These are phyloP conservation scores for Aspergillus homomorphus DNA, from an alignment of 495 filamentous ascomycete genomes.

Conservation along the genomic window DNA sequence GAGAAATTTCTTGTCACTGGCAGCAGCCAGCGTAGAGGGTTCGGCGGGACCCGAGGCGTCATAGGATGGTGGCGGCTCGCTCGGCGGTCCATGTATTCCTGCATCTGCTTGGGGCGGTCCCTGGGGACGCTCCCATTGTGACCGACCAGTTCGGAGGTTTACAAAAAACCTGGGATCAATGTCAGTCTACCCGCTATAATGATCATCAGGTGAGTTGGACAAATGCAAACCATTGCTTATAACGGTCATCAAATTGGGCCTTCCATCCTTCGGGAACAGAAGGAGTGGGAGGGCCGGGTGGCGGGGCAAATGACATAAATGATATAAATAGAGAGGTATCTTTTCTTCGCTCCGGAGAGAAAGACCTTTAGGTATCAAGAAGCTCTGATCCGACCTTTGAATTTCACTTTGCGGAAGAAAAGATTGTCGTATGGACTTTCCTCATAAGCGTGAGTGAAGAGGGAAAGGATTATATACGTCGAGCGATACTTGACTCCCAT, in stretches of 20 bases:
- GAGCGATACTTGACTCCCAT: background rate
- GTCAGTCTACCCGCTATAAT: background rate
- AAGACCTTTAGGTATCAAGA: background rate
- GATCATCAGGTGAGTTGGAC: background rate
- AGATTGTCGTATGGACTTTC: background rate
- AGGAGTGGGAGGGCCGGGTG: constrained; percentile 79
- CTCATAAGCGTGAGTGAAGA: no score
- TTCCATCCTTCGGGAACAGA: constrained; percentile 88
- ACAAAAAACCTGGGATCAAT: constrained; percentile 71
- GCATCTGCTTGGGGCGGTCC: constrained; percentile 52
- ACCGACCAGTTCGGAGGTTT: constrained; percentile 78
- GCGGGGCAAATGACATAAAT: constrained; percentile 55
- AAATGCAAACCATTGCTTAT: constrained; percentile 67
- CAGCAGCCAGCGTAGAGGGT: constrained; percentile 25
- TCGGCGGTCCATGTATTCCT: constrained; percentile 43
- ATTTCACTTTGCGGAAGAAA: background rate
- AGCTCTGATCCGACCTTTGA: no score
- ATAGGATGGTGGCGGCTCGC: constrained; percentile 66
- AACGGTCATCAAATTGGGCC: constrained; percentile 70
- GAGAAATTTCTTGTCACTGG: constrained; percentile 56
- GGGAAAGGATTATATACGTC: background rate
- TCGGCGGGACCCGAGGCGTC: constrained; percentile 37
- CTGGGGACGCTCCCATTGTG: constrained; percentile 81
- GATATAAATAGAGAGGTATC: background rate
- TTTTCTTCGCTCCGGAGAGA: background rate